Base-by-base conservation (phyloP, 352 stramenopile genomes). In the Pseudoperonospora humuli region DNA sequence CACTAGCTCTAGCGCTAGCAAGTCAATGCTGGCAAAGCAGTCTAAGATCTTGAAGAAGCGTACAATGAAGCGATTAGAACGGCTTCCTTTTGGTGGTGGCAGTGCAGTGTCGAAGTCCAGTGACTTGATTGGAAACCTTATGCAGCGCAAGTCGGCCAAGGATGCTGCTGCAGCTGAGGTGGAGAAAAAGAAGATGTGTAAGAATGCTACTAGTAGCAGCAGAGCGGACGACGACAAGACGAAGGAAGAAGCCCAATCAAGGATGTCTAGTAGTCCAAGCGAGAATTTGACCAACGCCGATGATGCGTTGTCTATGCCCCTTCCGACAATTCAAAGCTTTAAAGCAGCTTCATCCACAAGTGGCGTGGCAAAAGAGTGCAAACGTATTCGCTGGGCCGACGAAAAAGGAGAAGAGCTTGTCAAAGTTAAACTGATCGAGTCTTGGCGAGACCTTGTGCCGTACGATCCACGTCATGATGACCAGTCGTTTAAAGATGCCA, bases 271-370 rank as follows among this genome's bases (percentile, higher is more conserved):
- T 32, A 45, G 45, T 63, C 24, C 59, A 40, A 46, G 45, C 9
- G 63, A 75, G 32, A 34, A 46, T 10, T 50, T 35, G 26, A 36
- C 46, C 6, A 67, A 46, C 20, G 61, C 60, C 10, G 72, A 75
- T 20, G 62, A 75, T 15, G 6, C 49, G 13, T 25, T 70, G 18
- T 49, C 64, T 8, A 75, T 91, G 45, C 44, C 76, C 15, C 61
- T 93, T 34, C 80, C 80, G 9, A 84, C 80, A 2, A 93, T 93
- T 49, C 69, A 84, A 45, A 88, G 80, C 49, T 93, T 93, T 45
- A 86, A 87, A 32, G 67, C 65, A 3, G 75, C 48, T 25, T 28
- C 57, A 20, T 50, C 53, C n/a, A 57, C 61, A 7, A 66, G 42
- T 32, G 53, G 53, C 5, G 60, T 57, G 3, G 45, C 59, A 20